phyloP scores from a whole-genome alignment of 768 basidiomycete genomes.

The Hypsizygus marmoreus region DNA sequence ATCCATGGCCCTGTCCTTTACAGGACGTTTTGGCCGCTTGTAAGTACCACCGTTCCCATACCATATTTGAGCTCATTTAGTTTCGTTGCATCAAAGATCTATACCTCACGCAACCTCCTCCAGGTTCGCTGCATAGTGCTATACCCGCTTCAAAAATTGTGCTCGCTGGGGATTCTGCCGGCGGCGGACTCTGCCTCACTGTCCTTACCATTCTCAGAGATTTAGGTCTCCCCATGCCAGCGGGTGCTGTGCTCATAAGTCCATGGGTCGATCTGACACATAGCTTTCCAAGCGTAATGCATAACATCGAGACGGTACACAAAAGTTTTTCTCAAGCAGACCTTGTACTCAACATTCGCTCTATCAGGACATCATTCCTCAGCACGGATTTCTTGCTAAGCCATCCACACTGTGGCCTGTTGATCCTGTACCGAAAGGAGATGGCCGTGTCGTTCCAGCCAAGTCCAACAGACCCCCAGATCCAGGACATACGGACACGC shows the following conservation, averaged over 20 bases:
- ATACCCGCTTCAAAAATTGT: slow-evolving; percentile 70
- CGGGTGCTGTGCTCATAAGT: slow-evolving; percentile 76
- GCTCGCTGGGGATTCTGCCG: slow-evolving; percentile 80
- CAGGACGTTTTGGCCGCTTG: slow-evolving; percentile 80
- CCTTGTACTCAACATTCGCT: not conserved
- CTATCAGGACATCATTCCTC: slow-evolving; percentile 65
- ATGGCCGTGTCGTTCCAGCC: slow-evolving; percentile 38
- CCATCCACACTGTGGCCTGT: slow-evolving; percentile 62
- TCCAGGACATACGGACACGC: slow-evolving; percentile 51
- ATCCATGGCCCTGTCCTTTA: slow-evolving; percentile 78
- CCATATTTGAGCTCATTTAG: not conserved
- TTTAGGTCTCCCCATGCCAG: slow-evolving; percentile 65
- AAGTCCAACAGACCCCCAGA: slow-evolving; percentile 44
- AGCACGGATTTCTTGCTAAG: slow-evolving; percentile 61
- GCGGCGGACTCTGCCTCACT: slow-evolving; percentile 65
- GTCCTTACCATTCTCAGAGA: slow-evolving; percentile 69
- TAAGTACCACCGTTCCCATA: slow-evolving; percentile 25
- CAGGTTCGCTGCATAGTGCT: slow-evolving; percentile 60
- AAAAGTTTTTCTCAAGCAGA: not conserved
- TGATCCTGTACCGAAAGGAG: slow-evolving; percentile 33
- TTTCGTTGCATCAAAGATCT: slow-evolving; percentile 50
- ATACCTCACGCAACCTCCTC: slow-evolving; percentile 73
- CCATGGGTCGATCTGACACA: slow-evolving; percentile 90
- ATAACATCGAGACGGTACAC: slow-evolving; percentile 62
- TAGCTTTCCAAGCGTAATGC: slow-evolving; percentile 74